phyloP scores from a whole-genome alignment of 2,329 filamentous ascomycete species.

The Hirsutella minnesotensis region DNA sequence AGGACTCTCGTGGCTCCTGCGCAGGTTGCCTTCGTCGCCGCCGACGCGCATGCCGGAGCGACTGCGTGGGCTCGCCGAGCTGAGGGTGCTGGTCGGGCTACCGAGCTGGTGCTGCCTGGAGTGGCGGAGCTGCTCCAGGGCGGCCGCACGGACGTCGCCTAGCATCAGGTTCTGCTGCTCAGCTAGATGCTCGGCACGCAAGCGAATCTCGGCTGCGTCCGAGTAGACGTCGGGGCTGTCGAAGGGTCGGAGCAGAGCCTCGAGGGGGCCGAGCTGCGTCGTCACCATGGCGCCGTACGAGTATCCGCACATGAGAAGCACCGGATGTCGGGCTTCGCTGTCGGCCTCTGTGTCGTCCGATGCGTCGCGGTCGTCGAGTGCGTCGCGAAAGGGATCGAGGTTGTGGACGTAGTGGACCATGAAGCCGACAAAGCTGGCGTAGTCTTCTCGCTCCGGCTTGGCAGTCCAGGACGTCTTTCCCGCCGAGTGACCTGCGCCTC shows the following conservation, averaged over 20 bases:
- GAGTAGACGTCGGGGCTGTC: slow-evolving; percentile 37
- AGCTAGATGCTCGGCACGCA: slow-evolving; percentile 58
- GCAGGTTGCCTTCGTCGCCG: slow-evolving; percentile 31
- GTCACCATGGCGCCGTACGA: slow-evolving; percentile 85
- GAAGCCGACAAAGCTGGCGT: slow-evolving; percentile 71
- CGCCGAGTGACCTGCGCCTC: slow-evolving; percentile 63
- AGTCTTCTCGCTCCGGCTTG: slow-evolving; percentile 70
- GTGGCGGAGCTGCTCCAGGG: slow-evolving; percentile 1
- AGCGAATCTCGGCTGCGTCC: slow-evolving; percentile 54
- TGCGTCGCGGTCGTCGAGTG: not conserved
- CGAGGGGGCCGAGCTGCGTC: slow-evolving; percentile 54
- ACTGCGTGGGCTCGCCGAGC: slow-evolving; percentile 6
- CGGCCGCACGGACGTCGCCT: slow-evolving; percentile 19
- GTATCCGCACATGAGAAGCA: slow-evolving; percentile 63
- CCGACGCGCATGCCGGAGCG: slow-evolving; percentile 33
- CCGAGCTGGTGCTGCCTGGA: slow-evolving; percentile 6
- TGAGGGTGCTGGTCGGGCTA: slow-evolving; percentile 5
- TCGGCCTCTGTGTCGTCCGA: not conserved
- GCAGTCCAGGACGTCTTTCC: slow-evolving; percentile 82
- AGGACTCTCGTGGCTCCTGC: slow-evolving; percentile 25
- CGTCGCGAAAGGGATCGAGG: slow-evolving; percentile 30
- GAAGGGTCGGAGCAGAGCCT: slow-evolving; percentile 50
- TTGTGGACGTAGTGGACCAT: slow-evolving; percentile 60
- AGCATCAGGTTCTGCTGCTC: slow-evolving; percentile 44
- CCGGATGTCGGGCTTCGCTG: slow-evolving; percentile 7